A percentile compares a stretch with the other conserved stretches of the same genome.
Conservation (phyloP, 768 basidiomycete genomes). For the Boletales sp. region DNA sequence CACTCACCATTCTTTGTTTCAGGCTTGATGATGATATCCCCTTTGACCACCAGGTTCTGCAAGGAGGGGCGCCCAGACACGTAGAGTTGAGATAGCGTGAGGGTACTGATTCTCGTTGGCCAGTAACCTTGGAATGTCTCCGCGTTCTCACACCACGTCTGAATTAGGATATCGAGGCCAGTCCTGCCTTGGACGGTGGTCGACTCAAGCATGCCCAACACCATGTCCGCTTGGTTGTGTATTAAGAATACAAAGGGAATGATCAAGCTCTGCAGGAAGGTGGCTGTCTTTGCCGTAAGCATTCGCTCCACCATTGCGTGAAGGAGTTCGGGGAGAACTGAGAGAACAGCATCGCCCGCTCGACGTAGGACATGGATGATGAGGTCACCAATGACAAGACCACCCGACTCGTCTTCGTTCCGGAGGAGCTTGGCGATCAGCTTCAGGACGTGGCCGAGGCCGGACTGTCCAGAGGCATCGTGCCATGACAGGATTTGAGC, state of each 20-base stretch:
- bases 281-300: constrained; percentile 81
- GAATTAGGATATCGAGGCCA: constrained; percentile 83
- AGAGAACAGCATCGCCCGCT: constrained; percentile 74
- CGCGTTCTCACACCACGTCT: constrained; percentile 92
- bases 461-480: constrained; percentile 62
- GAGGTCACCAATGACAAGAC: constrained; percentile 89
- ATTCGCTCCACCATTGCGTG: constrained; percentile 82
- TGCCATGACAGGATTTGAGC: constrained; percentile 77
- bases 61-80: constrained; percentile 62
- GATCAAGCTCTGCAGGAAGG: constrained; percentile 88
- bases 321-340: constrained; percentile 84
- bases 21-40: constrained; percentile 83
- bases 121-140: constrained; percentile 95
- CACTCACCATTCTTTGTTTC: constrained; percentile 77
- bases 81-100: constrained; percentile 78
- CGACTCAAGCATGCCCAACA: constrained; percentile 72
- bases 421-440: constrained; percentile 77
- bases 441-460: constrained; percentile 70
- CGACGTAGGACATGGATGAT: constrained; percentile 89
- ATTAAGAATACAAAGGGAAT: constrained; percentile 94
- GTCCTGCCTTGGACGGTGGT: constrained; percentile 56
- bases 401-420: constrained; percentile 85
- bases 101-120: constrained; percentile 80
- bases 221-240: constrained; percentile 78
- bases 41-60: constrained; percentile 74